Conservation (phyloP, 768 basidiomycete genomes). For the Lactarius indigo region DNA sequence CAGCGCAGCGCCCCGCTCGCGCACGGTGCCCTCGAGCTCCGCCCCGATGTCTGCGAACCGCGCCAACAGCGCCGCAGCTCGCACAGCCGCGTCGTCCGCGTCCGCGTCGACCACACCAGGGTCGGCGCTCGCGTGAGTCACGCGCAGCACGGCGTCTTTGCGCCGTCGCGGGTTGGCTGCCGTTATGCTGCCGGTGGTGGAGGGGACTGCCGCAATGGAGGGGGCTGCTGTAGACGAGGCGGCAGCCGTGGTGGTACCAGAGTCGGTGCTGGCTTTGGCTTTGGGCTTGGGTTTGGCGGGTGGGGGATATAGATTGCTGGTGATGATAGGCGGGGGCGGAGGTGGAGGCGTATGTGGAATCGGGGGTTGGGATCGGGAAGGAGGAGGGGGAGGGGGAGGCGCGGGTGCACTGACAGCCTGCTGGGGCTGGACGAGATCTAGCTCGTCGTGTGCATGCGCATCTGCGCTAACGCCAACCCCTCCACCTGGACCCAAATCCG, state of each 20-base stretch:
- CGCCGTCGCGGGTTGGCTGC: conserved; percentile 1
- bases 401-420: neutral
- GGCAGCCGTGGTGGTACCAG: neutral
- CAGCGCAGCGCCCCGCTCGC: conserved; percentile 16
- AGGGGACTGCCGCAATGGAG: neutral
- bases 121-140: neutral
- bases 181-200: too few relatives aligned
- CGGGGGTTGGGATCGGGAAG: neutral
- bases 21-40: conserved; percentile 17
- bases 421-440: conserved; percentile 4
- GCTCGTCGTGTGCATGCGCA: conserved; percentile 7
- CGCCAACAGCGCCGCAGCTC: conserved; percentile 12
- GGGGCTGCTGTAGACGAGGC: neutral
- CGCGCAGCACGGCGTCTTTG: conserved; percentile 18
- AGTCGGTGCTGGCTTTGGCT: neutral
- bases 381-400: neutral
- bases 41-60: conserved; percentile 11
- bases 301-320: neutral
- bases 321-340: neutral
- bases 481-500: neutral
- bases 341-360: neutral
- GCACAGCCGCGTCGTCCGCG: conserved; percentile 9
- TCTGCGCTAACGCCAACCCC: neutral
- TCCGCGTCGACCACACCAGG: neutral
- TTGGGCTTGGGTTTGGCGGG: neutral